Percentiles rank a stretch among this genome's conserved stretches.
Evolutionary conservation across 1,139 yeast genomes (phyloP).

Genomic region (Yamadazyma trypodendri): DNA sequence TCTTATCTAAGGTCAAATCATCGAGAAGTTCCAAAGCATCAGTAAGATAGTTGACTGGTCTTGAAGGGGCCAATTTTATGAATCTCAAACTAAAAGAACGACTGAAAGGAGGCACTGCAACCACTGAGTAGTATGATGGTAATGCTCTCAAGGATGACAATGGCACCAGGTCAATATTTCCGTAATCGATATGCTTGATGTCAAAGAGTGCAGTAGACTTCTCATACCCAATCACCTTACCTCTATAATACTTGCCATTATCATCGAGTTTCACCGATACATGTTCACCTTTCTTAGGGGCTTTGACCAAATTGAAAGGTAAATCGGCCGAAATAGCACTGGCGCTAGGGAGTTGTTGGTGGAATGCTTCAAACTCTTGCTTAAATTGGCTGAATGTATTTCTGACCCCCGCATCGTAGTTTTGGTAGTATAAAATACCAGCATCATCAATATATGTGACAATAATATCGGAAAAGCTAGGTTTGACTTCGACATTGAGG

Average conservation of each 20-base stretch:
- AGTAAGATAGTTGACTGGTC: constrained; percentile 56
- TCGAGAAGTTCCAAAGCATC: constrained; percentile 61
- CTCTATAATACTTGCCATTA: constrained; percentile 61
- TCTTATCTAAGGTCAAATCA: constrained; percentile 53
- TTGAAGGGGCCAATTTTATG: constrained; percentile 58
- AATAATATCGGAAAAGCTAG: constrained; percentile 60
- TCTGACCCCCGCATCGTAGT: constrained; percentile 35
- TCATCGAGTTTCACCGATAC: constrained; percentile 59
- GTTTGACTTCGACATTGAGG: constrained; percentile 29
- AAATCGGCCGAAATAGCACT: constrained; percentile 39
- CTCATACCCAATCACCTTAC: constrained; percentile 52
- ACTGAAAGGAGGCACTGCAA: constrained; percentile 54
- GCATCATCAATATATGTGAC: constrained; percentile 50
- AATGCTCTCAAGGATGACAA: constrained; percentile 49
- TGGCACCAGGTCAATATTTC: constrained; percentile 53
- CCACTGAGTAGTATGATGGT: constrained; percentile 49
- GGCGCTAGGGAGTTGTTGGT: constrained; percentile 40
- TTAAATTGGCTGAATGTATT: constrained; percentile 43
- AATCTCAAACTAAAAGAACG: constrained; percentile 56
- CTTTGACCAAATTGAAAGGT: constrained; percentile 43
- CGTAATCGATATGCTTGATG: constrained; percentile 66
- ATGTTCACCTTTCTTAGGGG: constrained; percentile 57
- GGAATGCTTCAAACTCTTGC: constrained; percentile 46
- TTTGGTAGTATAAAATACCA: constrained; percentile 59
- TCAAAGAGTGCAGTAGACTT: constrained; percentile 44